These are phyloP conservation scores for Tulasnella calospora DNA, from an alignment of 768 basidiomycete genomes.

Conservation along the genomic window DNA sequence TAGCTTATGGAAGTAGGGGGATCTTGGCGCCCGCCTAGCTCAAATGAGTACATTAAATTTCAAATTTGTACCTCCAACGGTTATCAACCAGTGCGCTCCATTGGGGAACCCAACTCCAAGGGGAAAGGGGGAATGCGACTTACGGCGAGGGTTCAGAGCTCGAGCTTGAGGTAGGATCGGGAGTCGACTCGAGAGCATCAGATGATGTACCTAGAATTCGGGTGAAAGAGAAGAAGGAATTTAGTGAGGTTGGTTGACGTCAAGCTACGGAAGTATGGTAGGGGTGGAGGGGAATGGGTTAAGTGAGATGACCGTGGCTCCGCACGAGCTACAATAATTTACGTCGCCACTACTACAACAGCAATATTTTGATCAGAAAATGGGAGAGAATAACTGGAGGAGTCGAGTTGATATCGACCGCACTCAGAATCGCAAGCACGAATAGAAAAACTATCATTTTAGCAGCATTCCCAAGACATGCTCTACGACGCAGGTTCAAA, in stretches of 20 bases:
- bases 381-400: no score
- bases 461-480: no score
- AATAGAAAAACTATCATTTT: no score
- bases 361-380: no score
- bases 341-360: no score
- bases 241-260: neutral
- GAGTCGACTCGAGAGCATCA: neutral
- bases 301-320: neutral
- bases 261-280: neutral
- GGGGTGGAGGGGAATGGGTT: neutral
- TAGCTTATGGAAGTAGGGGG: no score
- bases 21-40: no score
- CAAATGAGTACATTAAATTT: neutral
- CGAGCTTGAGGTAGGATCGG: neutral
- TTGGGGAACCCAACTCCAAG: slow-evolving; percentile 31
- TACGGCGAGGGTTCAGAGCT: neutral
- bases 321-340: no score
- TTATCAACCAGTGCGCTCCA: slow-evolving; percentile 42
- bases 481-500: neutral
- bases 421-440: no score
- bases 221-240: neutral
- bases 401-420: no score
- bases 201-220: neutral
- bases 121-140: neutral
- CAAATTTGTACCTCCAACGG: neutral